phyloP scores from a whole-genome alignment of 495 filamentous ascomycete genomes.

The Oleoguttula mirabilis region DNA sequence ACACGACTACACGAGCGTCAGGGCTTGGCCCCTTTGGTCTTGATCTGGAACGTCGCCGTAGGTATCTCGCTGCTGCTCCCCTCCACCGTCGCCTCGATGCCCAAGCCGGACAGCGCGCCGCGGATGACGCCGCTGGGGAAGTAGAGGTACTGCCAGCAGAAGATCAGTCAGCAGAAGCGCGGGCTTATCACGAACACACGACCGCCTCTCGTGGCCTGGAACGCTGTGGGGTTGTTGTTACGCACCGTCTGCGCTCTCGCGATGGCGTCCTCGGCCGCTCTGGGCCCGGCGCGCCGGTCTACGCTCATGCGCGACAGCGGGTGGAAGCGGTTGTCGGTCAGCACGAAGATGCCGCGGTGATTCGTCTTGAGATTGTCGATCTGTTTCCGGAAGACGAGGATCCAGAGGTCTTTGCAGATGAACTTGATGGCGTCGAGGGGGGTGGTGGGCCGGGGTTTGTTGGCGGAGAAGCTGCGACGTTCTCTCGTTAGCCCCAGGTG shows the following conservation, averaged over 20 bases:
- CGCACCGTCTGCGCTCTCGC: conserved; percentile 69
- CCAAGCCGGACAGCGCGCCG: conserved; percentile 77
- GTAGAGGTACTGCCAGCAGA: conserved; percentile 56
- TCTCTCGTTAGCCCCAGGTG: conserved; percentile 4
- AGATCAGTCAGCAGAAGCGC: conserved; percentile 3
- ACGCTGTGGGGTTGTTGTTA: conserved; percentile 2
- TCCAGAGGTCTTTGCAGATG: conserved; percentile 96
- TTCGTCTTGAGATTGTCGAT: conserved; percentile 98
- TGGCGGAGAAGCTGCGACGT: conserved; percentile 61
- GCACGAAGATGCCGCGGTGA: conserved; percentile 88
- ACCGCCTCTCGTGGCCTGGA: neutral
- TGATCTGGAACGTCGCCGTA: conserved; percentile 89
- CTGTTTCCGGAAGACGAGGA: conserved; percentile 85
- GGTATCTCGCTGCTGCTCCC: conserved; percentile 79
- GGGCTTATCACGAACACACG: neutral
- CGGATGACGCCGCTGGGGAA: conserved; percentile 88
- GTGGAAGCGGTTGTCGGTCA: conserved; percentile 87
- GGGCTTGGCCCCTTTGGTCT: conserved; percentile 37
- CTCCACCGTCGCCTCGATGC: conserved; percentile 70
- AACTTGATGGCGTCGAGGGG: conserved; percentile 65
- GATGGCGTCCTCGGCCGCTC: conserved; percentile 45
- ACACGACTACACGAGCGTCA: too few species aligned
- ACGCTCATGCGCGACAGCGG: conserved; percentile 81
- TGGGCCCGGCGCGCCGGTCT: conserved; percentile 33
- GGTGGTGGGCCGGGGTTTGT: conserved; percentile 53